Percentiles rank a stretch among this genome's conserved stretches.
phyloP scores from a whole-genome alignment of 1,139 yeast genomes.

The Scheffersomyces parashehatae region DNA sequence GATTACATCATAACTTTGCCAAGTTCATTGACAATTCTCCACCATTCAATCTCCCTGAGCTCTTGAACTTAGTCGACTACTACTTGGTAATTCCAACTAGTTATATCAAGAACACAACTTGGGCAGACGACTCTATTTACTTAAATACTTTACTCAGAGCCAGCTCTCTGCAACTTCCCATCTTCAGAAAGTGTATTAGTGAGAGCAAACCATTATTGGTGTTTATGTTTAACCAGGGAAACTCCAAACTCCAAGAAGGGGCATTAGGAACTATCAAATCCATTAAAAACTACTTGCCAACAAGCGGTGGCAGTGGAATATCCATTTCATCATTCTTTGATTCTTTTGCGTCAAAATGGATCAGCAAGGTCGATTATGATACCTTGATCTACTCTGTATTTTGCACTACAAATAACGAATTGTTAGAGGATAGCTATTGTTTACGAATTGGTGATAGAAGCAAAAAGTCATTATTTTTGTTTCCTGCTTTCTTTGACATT shows the following conservation, averaged over 20 bases:
- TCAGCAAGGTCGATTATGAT: conserved; percentile 27
- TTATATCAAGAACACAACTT: conserved; percentile 8
- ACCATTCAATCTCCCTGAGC: conserved; percentile 37
- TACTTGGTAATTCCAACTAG: conserved; percentile 33
- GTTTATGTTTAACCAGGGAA: conserved; percentile 28
- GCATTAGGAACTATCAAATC: conserved; percentile 21
- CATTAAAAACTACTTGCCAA: conserved; percentile 22
- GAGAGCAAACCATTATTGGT: conserved; percentile 32
- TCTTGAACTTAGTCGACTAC: conserved; percentile 29
- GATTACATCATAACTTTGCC: conserved; percentile 16
- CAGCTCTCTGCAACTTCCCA: conserved; percentile 20
- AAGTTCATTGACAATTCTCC: conserved; percentile 25
- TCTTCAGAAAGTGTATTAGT: conserved; percentile 20
- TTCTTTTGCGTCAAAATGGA: conserved; percentile 42
- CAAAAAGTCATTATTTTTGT: conserved; percentile 23
- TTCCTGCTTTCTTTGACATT: conserved; percentile 29
- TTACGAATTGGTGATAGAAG: conserved; percentile 26
- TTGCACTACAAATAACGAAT: conserved; percentile 33
- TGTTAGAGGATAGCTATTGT: conserved; percentile 35
- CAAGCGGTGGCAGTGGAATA: conserved; percentile 6
- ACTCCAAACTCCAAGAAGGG: conserved; percentile 4
- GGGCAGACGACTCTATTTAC: conserved; percentile 11
- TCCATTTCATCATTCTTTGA: conserved; percentile 35
- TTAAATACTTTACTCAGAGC: conserved; percentile 19
- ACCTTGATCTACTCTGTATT: conserved; percentile 41